Evolutionary conservation across 495 filamentous ascomycete species (phyloP).

Genomic region (Talaromyces wortmannii): DNA sequence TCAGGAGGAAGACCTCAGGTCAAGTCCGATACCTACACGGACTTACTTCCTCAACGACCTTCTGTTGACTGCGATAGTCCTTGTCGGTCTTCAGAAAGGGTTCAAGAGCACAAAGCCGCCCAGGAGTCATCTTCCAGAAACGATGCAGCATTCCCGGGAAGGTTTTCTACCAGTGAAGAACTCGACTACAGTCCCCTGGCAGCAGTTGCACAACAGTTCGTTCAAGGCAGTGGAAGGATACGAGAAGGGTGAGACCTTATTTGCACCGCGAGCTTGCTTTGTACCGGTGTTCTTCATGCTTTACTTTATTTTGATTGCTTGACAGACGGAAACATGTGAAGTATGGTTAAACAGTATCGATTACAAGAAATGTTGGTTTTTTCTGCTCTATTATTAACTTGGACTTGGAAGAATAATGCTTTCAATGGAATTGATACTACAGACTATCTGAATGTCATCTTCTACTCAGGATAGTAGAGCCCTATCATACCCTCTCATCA

Average conservation of each 20-base stretch:
- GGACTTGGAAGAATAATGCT: not conserved
- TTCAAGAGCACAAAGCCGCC: not conserved
- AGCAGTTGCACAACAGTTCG: not conserved
- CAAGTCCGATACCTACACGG: not conserved
- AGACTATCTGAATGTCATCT: too few species aligned
- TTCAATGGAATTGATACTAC: too few species aligned
- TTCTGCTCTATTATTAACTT: not conserved
- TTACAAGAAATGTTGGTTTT: not conserved
- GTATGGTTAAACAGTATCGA: not conserved
- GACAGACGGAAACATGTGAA: not conserved
- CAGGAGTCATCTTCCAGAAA: not conserved
- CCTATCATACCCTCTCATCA: conserved; percentile 6
- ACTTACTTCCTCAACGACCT: not conserved
- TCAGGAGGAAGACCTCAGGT: not conserved
- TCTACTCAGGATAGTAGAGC: not conserved
- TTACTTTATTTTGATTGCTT: not conserved
- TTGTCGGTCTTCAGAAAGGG: not conserved
- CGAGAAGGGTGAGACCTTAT: not conserved
- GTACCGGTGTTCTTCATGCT: not conserved
- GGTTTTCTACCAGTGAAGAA: not conserved
- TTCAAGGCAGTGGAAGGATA: not conserved
- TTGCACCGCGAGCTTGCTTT: not conserved
- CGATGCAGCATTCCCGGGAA: not conserved
- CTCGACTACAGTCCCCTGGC: not conserved
- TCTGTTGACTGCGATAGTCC: not conserved